Evolutionary conservation across 177 flowering plant species (phyloP).

Genomic region (Tripterygium wilfordii): DNA sequence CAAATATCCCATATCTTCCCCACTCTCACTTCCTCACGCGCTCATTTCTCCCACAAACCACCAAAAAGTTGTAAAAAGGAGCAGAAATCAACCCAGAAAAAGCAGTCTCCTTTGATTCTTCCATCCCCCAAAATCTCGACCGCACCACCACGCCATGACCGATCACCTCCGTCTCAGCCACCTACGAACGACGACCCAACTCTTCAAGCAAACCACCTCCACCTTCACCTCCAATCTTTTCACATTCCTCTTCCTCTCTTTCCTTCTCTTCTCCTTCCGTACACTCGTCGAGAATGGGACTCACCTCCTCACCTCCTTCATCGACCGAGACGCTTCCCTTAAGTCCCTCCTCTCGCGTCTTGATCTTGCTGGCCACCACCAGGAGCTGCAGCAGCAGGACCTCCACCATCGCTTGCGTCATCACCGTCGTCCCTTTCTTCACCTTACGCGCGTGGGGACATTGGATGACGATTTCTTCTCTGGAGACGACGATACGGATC

Average conservation of each 20-base stretch:
- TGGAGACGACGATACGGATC: slow-evolving; percentile 47
- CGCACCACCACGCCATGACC: slow-evolving; percentile 23
- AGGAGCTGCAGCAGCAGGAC: too few relatives aligned
- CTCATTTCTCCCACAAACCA: too few relatives aligned
- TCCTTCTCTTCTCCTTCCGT: slow-evolving; percentile 75
- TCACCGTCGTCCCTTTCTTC: slow-evolving; percentile 51
- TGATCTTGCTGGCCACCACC: slow-evolving; percentile 40
- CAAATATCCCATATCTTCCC: too few relatives aligned
- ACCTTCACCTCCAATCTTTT: slow-evolving; percentile 38
- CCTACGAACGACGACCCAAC: slow-evolving; percentile 51
- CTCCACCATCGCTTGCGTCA: not conserved
- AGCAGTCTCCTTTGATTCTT: too few relatives aligned
- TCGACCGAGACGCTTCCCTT: slow-evolving; percentile 77
- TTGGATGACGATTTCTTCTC: slow-evolving; percentile 90
- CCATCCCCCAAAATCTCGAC: too few relatives aligned
- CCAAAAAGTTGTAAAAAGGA: too few relatives aligned
- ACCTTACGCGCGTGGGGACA: slow-evolving; percentile 77
- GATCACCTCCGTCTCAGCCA: slow-evolving; percentile 19
- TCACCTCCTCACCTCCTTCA: slow-evolving; percentile 58
- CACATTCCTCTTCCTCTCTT: slow-evolving; percentile 66
- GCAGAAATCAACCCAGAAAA: too few relatives aligned
- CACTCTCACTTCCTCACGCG: too few relatives aligned
- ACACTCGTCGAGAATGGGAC: slow-evolving; percentile 60
- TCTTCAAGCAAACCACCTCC: slow-evolving; percentile 37
- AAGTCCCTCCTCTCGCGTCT: slow-evolving; percentile 66